phyloP scores from a whole-genome alignment of 495 filamentous ascomycete genomes.

The Podospora anserina region DNA sequence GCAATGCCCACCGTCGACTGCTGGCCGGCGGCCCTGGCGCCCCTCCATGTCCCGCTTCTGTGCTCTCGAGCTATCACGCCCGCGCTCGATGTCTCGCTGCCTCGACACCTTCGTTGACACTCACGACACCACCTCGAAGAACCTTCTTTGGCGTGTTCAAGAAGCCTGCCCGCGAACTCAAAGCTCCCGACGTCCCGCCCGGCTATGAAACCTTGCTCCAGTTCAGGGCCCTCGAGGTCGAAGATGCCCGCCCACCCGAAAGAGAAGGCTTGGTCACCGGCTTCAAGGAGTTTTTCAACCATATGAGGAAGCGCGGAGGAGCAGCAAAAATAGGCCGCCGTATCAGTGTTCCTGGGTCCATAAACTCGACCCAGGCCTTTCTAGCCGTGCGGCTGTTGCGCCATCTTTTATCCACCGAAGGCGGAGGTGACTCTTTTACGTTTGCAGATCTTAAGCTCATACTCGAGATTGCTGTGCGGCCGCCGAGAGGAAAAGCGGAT shows the following conservation, averaged over 20 bases:
- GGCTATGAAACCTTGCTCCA: conserved; percentile 58
- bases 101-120: conserved; percentile 21
- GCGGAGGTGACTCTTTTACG: conserved; percentile 28
- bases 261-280: conserved; percentile 58
- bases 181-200: conserved; percentile 56
- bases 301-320: conserved; percentile 46
- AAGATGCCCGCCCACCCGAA: conserved; percentile 55
- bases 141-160: conserved; percentile 57
- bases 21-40: conserved; percentile 55
- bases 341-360: conserved; percentile 15
- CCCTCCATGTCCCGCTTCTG: conserved; percentile 19
- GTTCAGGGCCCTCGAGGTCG: conserved; percentile 42
- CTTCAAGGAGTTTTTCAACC: conserved; percentile 61
- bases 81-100: conserved; percentile 9
- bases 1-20: conserved; percentile 67
- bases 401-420: conserved; percentile 50
- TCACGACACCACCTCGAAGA: conserved; percentile 38
- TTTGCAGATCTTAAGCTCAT: conserved; percentile 44
- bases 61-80: not conserved
- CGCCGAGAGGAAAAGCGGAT: conserved; percentile 35
- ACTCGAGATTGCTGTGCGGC: conserved; percentile 35
- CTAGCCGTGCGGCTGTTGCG: conserved; percentile 56
- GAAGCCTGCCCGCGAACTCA: conserved; percentile 51
- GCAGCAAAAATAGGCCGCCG: not conserved
- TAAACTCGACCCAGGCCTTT: conserved; percentile 65